Base-by-base conservation (phyloP, 2,329 filamentous ascomycete genomes). In the Parastagonospora nodorum region DNA sequence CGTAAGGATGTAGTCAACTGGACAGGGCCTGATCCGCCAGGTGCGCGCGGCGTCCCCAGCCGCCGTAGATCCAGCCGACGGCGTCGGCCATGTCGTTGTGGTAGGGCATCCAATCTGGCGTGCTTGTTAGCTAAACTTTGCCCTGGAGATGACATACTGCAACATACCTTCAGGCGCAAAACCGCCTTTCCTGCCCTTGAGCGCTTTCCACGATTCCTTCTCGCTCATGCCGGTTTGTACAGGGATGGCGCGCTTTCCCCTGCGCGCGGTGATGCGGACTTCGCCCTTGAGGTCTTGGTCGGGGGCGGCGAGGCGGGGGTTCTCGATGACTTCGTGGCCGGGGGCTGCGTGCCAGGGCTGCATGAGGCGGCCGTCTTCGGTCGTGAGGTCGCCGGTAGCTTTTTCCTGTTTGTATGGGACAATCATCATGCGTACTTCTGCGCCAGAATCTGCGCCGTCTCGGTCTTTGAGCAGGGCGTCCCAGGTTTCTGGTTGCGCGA, bases 81-180 rank as follows among this genome's bases (percentile, higher is more conserved):
- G 69, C 68, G 48, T 73, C 70, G 5, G 69, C 66, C 66, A 68
- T 70, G 43, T 73, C 66, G 42, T 71, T 61, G 45, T 70, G 58
- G 39, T 72, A 72, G 1, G 70, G 69, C 9, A 36, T 58, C 69
- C 69, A 73, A 48, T 64, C 70, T 72, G 42, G 14, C 14, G 1
- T 27, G 16, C 24, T 12, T 27, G 61, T 27, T 60, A 50, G 14
- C 15, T 14, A 14, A 5, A 4, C 11, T 38, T 10, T 10, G 11
- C 12, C 11, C 10, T 11, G 5, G 10, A 36, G 16, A 28, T 36
- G n/a, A 8, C n/a, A 10, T 11, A 12, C 24, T 27, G 19, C 2
- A 31, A 54, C 64, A 50, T 40, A 71, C 69, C 67, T 62, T 65
- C 53, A 38, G 58, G 56, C 5, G 45, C 52, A 46, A 71, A 71